A percentile compares a stretch with the other conserved stretches of the same genome.
Evolutionary conservation across 2,329 filamentous ascomycete species (phyloP).

Genomic region (Penicillium vulpinum): DNA sequence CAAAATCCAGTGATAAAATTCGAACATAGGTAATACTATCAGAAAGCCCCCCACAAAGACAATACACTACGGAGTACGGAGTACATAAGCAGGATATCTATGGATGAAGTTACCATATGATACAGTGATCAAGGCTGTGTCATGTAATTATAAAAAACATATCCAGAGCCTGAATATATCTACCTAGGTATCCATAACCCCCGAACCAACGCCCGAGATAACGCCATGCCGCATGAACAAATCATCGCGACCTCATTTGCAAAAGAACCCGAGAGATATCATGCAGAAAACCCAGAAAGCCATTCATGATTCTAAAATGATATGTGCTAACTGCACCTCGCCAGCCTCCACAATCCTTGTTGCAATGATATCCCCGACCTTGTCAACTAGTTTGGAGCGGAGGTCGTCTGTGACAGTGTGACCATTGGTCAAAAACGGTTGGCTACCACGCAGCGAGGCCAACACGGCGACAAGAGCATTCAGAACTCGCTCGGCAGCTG

Average conservation of each 20-base stretch:
- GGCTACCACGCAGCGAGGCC: constrained; percentile 53
- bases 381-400: constrained; percentile 38
- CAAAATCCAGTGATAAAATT: too few species aligned
- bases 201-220: constrained; percentile 15
- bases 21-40: too few species aligned
- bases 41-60: too few species aligned
- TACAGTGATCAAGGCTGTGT: not conserved
- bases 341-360: constrained; percentile 43
- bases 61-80: too few species aligned
- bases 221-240: constrained; percentile 14
- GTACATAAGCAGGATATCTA: not conserved
- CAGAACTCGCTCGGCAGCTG: constrained; percentile 63
- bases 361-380: constrained; percentile 46
- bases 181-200: constrained; percentile 1
- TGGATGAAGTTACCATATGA: not conserved
- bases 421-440: constrained; percentile 42
- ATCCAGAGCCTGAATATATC: constrained; percentile 1
- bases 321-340: constrained; percentile 42
- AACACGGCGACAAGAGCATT: constrained; percentile 58
- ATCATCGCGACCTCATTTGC: not conserved
- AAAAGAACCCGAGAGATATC: not conserved
- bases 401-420: constrained; percentile 41
- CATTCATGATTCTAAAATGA: constrained; percentile 35
- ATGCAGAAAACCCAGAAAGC: constrained; percentile 1
- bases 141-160: not conserved